A percentile compares a stretch with the other conserved stretches of the same genome.
These are phyloP conservation scores for Mucuna pruriens DNA, from an alignment of 306 rosid genomes.

Conservation along the genomic window DNA sequence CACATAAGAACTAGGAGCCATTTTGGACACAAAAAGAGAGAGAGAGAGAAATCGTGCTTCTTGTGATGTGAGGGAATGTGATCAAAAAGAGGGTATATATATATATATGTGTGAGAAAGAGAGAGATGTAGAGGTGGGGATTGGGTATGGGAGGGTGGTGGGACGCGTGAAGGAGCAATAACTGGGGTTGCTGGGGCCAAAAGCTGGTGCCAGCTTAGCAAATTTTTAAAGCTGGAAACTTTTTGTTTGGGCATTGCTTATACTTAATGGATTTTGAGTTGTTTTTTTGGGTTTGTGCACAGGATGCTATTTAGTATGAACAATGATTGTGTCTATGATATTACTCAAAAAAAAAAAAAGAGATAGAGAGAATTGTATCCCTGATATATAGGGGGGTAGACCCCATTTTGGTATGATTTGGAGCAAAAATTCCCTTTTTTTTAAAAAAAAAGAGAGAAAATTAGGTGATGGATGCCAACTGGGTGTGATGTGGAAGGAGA, in stretches of 20 bases:
- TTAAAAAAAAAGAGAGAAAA: not conserved
- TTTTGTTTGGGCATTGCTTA: conserved; percentile 58
- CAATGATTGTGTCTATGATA: conserved; percentile 38
- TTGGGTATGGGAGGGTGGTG: conserved; percentile 42
- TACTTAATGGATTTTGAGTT: conserved; percentile 23
- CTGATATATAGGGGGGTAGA: conserved; percentile 33
- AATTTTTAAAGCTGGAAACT: conserved; percentile 56
- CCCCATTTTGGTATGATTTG: conserved; percentile 46
- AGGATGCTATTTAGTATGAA: conserved; percentile 8
- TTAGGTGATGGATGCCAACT: conserved; percentile 70
- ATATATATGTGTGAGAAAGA: not conserved
- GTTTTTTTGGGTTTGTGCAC: conserved; percentile 12
- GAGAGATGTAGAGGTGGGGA: not conserved
- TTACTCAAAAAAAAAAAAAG: not conserved
- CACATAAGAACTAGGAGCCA: conserved; percentile 42
- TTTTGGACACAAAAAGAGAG: conserved; percentile 27
- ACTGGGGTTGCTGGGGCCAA: conserved; percentile 45
- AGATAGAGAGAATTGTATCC: not conserved
- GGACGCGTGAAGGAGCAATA: conserved; percentile 50
- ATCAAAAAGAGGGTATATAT: conserved; percentile 33
- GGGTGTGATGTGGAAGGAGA: conserved; percentile 54
- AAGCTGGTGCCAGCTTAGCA: conserved; percentile 72
- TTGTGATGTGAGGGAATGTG: conserved; percentile 46
- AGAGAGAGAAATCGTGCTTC: conserved; percentile 27
- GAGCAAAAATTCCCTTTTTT: conserved; percentile 20